Evolutionary conservation across 2,329 filamentous ascomycete genomes (phyloP), one percentile per base, ranked within the genome.

Genomic region (Pseudogymnoascus sp.): DNA sequence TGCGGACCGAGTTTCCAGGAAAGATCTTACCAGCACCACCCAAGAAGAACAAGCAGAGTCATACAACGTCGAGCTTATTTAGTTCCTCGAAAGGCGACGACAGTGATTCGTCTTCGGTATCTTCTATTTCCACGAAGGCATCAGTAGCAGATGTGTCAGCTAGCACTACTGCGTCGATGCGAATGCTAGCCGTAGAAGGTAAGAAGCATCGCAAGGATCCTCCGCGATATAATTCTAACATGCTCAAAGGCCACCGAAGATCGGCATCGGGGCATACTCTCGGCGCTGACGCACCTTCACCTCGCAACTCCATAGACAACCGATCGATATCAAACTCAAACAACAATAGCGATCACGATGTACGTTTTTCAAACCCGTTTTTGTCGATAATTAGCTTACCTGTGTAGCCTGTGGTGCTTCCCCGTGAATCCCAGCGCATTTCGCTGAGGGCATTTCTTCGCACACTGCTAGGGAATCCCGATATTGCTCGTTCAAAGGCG

Each of bases 381-480:
- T 33, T 35, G 17, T 57, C 11, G 6, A 15, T 33, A 35, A 33
- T 57, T 57, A 57, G 50, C 50, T 57, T 19, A 57, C 50, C 4
- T 21, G 28, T 35, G 28, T 19, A 57, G 50, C 50, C 28, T 33
- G 50, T 57, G 50, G 77, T 85, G 0, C 78, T 97, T 15, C 93
- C 89, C 78, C 85, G 95, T 42, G 95, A 99, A 77, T 89, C 86
- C 68, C 95, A 97, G 76, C 85, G 95, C 68, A 89, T 97, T 17
- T 97, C 93, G 1, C 80, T 99, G 4, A 85, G 95, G 62, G 93
- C 95, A 0, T 97, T 95, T 74, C 77, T 99, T n/a, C 85, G 95
- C 44, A 91, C 88, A 19, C 80, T 97, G 11, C 77, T 99, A 26
- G 86, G 93, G 57, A 96, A 96, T 69, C 86, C 89, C 35, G 88